Evolutionary conservation across 768 basidiomycete species (phyloP).

Genomic region (Multifurca ochricompacta): DNA sequence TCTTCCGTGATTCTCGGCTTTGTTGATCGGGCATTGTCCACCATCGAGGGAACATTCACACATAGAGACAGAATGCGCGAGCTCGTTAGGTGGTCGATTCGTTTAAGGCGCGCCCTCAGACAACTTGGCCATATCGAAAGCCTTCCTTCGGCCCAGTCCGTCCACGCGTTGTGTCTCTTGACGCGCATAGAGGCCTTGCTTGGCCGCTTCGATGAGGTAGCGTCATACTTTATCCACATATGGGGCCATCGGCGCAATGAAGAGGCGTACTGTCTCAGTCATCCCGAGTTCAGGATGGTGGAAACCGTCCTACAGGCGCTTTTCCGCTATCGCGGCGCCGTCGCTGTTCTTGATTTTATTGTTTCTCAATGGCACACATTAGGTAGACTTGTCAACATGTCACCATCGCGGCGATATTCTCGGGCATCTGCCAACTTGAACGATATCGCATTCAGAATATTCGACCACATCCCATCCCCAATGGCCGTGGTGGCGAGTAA

Average conservation of each 20-base stretch:
- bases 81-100: conserved; percentile 13
- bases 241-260: not conserved
- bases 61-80: conserved; percentile 7
- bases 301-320: conserved; percentile 11
- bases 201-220: conserved; percentile 11
- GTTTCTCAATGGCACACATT: conserved; percentile 9
- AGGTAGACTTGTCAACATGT: conserved; percentile 4
- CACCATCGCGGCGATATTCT: not conserved
- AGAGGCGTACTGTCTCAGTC: not conserved
- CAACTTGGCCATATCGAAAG: not conserved
- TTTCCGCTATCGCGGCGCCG: conserved; percentile 7
- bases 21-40: conserved; percentile 15
- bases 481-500: conserved; percentile 6
- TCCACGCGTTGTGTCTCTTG: conserved; percentile 13
- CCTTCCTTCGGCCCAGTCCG: not conserved
- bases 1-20: conserved; percentile 12
- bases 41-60: conserved; percentile 9
- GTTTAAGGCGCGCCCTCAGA: conserved; percentile 8
- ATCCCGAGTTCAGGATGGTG: conserved; percentile 6
- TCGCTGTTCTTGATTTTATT: conserved; percentile 15
- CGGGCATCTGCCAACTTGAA: not conserved
- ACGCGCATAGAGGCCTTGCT: conserved; percentile 13
- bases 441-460: conserved; percentile 7
- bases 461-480: conserved; percentile 11
- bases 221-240: not conserved